These are phyloP conservation scores for Exophiala sp. DNA, from an alignment of 2,329 filamentous ascomycete species.

Conservation along the genomic window DNA sequence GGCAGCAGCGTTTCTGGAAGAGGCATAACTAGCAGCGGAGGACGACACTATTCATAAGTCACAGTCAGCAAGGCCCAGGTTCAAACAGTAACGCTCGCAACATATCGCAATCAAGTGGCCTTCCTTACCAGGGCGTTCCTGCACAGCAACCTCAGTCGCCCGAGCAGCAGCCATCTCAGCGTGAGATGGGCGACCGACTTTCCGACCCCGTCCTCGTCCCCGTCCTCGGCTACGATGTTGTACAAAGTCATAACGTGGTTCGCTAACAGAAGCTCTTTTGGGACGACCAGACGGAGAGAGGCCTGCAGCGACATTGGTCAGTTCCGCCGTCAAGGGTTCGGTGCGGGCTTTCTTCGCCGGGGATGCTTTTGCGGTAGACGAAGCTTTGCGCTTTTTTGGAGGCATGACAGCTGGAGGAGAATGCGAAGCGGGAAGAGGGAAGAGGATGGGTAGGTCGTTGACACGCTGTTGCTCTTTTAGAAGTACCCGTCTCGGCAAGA, in stretches of 20 bases:
- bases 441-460: too few relatives aligned
- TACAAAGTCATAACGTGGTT: constrained; percentile 20
- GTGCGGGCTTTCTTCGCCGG: constrained; percentile 22
- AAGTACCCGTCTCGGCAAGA: too few relatives aligned
- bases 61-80: neutral
- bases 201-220: too few relatives aligned
- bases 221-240: neutral
- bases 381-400: constrained; percentile 19
- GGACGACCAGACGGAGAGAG: constrained; percentile 19
- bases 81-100: too few relatives aligned
- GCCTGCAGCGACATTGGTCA: neutral
- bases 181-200: constrained; percentile 6
- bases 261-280: constrained; percentile 18
- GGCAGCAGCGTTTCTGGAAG: neutral
- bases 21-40: neutral
- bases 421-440: neutral
- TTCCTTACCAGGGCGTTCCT: neutral
- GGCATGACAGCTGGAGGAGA: constrained; percentile 9
- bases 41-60: neutral
- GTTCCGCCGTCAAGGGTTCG: constrained; percentile 8
- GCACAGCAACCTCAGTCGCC: neutral
- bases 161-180: constrained; percentile 4
- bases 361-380: neutral
- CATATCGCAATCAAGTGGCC: neutral
- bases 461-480: too few relatives aligned